A percentile compares a stretch with the other conserved stretches of the same genome.
Conservation (phyloP, 331 rosid genomes). For the Rhamnella rubrinervis region DNA sequence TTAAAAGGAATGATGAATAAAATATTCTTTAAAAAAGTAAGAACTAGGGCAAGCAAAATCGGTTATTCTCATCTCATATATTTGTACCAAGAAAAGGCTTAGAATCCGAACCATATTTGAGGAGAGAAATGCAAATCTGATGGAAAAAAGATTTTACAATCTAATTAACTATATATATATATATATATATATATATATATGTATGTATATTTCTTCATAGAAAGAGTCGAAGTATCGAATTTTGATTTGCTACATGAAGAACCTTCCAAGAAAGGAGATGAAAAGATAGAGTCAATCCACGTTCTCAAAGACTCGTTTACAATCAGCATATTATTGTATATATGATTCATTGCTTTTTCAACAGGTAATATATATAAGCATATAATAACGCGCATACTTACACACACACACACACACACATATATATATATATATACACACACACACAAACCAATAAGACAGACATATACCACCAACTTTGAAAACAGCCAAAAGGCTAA, state of each 20-base stretch:
- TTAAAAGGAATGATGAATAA: no score
- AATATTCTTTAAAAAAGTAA: neutral
- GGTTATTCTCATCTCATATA: constrained; percentile 26
- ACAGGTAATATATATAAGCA: no score
- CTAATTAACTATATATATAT: neutral
- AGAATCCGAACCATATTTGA: constrained; percentile 33
- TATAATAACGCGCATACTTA: no score
- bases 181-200: neutral
- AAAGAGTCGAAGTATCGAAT: constrained; percentile 65
- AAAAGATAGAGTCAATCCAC: constrained; percentile 50
- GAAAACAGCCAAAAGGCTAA: neutral
- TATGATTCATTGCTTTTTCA: no score
- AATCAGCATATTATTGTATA: no score
- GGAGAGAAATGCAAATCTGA: constrained; percentile 17
- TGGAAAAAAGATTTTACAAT: constrained; percentile 25
- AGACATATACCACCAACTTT: constrained; percentile 11
- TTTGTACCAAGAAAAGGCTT: constrained; percentile 6
- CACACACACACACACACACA: no score
- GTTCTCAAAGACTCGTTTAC: constrained; percentile 1
- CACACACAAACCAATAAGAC: neutral
- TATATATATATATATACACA: no score
- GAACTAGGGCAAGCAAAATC: constrained; percentile 8
- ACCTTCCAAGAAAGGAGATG: constrained; percentile 30
- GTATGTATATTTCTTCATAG: neutral
- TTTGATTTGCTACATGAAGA: constrained; percentile 22